These are phyloP conservation scores for Phytopythium oedochilum DNA, from an alignment of 352 stramenopile species.

Conservation along the genomic window DNA sequence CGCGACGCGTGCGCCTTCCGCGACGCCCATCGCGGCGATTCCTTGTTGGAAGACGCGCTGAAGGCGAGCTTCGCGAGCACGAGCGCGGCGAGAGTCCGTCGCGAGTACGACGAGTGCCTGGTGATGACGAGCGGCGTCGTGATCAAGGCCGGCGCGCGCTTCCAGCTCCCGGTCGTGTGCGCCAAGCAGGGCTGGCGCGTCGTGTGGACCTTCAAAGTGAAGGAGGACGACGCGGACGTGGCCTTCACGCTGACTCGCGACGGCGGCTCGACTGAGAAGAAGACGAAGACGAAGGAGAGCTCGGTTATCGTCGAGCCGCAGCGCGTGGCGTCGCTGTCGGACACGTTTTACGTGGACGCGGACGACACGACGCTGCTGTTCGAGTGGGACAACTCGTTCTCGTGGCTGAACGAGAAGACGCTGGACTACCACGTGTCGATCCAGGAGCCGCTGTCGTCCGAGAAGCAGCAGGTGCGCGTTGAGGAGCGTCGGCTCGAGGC, in stretches of 20 bases:
- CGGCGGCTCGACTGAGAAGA: neutral
- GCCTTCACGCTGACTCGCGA: constrained; percentile 33
- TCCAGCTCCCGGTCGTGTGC: constrained; percentile 69
- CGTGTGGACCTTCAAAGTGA: constrained; percentile 76
- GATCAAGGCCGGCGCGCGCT: constrained; percentile 70
- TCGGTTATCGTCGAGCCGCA: constrained; percentile 30
- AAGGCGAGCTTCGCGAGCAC: neutral
- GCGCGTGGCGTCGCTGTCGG: constrained; percentile 51
- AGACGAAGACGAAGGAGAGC: too few species aligned
- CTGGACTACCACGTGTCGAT: constrained; percentile 82
- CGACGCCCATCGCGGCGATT: constrained; percentile 21
- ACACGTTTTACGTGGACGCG: constrained; percentile 34
- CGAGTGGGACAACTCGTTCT: constrained; percentile 82
- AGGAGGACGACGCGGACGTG: constrained; percentile 64
- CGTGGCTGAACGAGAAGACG: constrained; percentile 83
- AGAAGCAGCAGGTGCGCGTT: constrained; percentile 29
- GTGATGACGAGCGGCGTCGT: constrained; percentile 74
- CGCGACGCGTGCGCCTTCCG: constrained; percentile 56
- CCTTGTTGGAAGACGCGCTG: neutral
- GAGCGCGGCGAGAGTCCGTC: neutral
- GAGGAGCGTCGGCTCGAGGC: constrained; percentile 22
- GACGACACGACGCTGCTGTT: constrained; percentile 49
- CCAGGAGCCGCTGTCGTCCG: constrained; percentile 41
- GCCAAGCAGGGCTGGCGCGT: constrained; percentile 56
- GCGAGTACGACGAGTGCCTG: constrained; percentile 58